Evolutionary conservation across 179 eudicot species (phyloP), one percentile per base, ranked within the genome.

Genomic region (Patellifolia procumbens): DNA sequence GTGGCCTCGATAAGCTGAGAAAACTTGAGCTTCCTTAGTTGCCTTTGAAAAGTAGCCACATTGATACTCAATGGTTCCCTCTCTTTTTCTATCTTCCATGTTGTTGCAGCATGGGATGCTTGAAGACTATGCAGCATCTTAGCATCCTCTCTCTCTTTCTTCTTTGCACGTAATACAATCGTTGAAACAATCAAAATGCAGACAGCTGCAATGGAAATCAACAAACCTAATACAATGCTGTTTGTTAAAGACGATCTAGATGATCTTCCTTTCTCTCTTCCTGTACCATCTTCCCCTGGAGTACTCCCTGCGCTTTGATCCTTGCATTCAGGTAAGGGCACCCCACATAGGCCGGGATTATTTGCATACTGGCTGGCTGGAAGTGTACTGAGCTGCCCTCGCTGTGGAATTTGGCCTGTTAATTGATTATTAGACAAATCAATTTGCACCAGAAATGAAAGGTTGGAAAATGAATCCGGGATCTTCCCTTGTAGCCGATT

Each of bases 1-100:
- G 99, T 95, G n/a, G 99, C 99, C 77, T 93, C 97, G 16, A 95
- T 92, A 16, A 95, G 77, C 62, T 95, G 99, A 3, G 99, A 95
- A 83, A 95, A 95, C 76, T 91, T 95, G 29, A 95, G 89, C 81
- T 93, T 95, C 72, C 90, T 84, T 3, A 95, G 84, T 49, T 92
- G 97, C 67, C 97, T 82, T 70, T 95, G 99, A 70, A 95, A 95
- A 2, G 99, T 95, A 1, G 99, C 99, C 3, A 95, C 99, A 61
- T 95, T 95, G 61, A 95, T 95, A 87, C 99, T 95, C 83, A 95
- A 65, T 0, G 99, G 97, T 74, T 95, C 99, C 74, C 84, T 95
- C 80, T 95, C 99, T 82, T 89, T 92, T 73, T 93, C 97, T 42
- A 95, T 92, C 81, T 91, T 91, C 99, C 99, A 95, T 16, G 97